phyloP scores from a whole-genome alignment of 2,329 filamentous ascomycete genomes.

The Xylaria polymorpha region DNA sequence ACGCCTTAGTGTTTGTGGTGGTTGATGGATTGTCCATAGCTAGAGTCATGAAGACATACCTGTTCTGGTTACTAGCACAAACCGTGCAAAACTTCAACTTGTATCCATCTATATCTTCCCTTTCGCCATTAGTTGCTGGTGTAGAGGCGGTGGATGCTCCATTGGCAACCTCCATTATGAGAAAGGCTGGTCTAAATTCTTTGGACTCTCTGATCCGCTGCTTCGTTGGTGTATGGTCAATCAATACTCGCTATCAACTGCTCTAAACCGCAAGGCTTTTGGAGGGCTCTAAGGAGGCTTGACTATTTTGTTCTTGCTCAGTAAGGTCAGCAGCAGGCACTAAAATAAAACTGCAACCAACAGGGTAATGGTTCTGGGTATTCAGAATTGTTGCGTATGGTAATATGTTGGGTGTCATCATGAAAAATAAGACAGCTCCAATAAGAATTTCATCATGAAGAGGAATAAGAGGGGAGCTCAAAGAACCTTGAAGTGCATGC shows the following conservation, averaged over 20 bases:
- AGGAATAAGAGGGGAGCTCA: constrained; percentile 4
- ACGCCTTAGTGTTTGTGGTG: constrained; percentile 35
- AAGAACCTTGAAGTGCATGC: neutral
- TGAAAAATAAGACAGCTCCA: constrained; percentile 80
- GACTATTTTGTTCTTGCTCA: neutral
- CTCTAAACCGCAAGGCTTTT: neutral
- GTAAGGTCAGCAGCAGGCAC: constrained; percentile 19
- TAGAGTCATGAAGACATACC: constrained; percentile 63
- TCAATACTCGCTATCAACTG: neutral
- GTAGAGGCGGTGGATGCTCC: constrained; percentile 47
- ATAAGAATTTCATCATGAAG: constrained; percentile 66
- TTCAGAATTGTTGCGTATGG: constrained; percentile 67
- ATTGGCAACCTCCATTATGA: constrained; percentile 56
- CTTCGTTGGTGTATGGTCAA: constrained; percentile 5
- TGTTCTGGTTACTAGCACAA: constrained; percentile 98
- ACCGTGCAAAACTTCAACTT: constrained; percentile 98
- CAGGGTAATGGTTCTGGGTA: neutral
- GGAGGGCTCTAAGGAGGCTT: neutral
- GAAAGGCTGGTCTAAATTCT: neutral
- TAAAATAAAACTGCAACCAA: neutral
- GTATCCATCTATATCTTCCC: constrained; percentile 70
- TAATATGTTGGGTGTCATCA: constrained; percentile 69
- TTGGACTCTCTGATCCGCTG: neutral
- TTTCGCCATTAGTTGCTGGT: constrained; percentile 57
- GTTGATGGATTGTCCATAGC: neutral